A percentile compares a stretch with the other conserved stretches of the same genome.
Evolutionary conservation across 768 basidiomycete genomes (phyloP).

Genomic region (Tulasnella sp.): DNA sequence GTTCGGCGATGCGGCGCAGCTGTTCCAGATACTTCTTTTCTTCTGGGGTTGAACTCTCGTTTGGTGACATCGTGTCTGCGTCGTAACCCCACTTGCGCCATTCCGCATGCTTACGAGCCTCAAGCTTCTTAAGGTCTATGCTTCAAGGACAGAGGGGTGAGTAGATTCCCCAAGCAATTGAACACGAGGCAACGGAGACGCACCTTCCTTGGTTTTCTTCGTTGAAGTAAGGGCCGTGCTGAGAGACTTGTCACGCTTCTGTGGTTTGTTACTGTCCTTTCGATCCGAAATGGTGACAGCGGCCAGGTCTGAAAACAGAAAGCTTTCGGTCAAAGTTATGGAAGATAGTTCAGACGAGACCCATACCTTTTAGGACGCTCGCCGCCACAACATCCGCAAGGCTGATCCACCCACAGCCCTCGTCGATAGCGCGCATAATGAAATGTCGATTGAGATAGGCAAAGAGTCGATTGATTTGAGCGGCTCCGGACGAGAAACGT

Average conservation of each 20-base stretch:
- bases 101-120: conserved; percentile 21
- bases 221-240: background rate
- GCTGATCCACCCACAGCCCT: conserved; percentile 23
- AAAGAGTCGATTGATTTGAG: conserved; percentile 21
- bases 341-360: background rate
- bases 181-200: background rate
- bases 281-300: background rate
- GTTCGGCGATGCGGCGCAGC: conserved; percentile 14
- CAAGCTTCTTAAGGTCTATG: conserved; percentile 17
- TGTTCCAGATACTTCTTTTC: conserved; percentile 12
- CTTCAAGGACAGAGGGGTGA: background rate
- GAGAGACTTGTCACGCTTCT: conserved; percentile 11
- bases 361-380: conserved; percentile 11
- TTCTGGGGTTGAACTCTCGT: background rate
- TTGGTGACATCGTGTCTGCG: background rate
- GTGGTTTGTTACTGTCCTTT: background rate
- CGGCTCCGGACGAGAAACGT: conserved; percentile 19
- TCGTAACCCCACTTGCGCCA: conserved; percentile 22
- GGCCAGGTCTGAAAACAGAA: conserved; percentile 1
- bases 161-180: background rate
- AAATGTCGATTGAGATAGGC: conserved; percentile 24
- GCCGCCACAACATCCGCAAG: conserved; percentile 20
- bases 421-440: conserved; percentile 21
- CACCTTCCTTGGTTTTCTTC: conserved; percentile 18
- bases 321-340: background rate